Evolutionary conservation across 2,329 filamentous ascomycete genomes (phyloP).

Genomic region (Penicillium hesseltinei): DNA sequence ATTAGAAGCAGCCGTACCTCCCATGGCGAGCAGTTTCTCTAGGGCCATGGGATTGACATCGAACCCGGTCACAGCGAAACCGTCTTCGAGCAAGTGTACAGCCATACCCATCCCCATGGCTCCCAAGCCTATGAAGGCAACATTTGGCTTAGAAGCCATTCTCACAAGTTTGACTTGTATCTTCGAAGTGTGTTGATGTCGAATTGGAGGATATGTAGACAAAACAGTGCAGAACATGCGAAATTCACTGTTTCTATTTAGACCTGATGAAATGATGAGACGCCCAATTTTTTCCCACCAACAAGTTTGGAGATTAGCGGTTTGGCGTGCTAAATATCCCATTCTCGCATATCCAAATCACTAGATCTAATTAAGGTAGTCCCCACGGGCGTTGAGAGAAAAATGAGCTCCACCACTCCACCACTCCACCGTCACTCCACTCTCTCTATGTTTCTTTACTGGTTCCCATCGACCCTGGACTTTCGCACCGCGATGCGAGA

Average conservation of each 20-base stretch:
- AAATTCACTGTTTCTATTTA: neutral
- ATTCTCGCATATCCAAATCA: neutral
- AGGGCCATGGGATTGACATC: conserved; percentile 27
- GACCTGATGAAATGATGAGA: neutral
- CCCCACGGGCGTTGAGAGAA: neutral
- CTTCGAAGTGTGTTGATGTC: neutral
- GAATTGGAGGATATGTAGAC: neutral
- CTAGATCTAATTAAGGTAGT: neutral
- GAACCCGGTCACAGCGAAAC: conserved; percentile 20
- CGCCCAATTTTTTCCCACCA: neutral
- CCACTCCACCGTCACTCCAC: neutral
- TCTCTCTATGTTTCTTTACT: neutral
- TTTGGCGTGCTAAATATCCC: neutral
- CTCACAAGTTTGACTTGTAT: neutral
- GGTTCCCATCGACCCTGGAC: neutral
- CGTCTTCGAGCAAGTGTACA: conserved; percentile 32
- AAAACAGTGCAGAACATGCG: neutral
- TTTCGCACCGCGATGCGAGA: too few species aligned
- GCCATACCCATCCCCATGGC: conserved; percentile 45
- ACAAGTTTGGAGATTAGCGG: neutral
- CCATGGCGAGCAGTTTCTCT: conserved; percentile 29
- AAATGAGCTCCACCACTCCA: conserved; percentile 5
- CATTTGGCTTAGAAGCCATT: conserved; percentile 20
- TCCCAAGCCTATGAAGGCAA: conserved; percentile 40
- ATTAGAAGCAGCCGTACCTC: conserved; percentile 25